phyloP scores from a whole-genome alignment of 257 asterid species.

The Nemophila menziesii region DNA sequence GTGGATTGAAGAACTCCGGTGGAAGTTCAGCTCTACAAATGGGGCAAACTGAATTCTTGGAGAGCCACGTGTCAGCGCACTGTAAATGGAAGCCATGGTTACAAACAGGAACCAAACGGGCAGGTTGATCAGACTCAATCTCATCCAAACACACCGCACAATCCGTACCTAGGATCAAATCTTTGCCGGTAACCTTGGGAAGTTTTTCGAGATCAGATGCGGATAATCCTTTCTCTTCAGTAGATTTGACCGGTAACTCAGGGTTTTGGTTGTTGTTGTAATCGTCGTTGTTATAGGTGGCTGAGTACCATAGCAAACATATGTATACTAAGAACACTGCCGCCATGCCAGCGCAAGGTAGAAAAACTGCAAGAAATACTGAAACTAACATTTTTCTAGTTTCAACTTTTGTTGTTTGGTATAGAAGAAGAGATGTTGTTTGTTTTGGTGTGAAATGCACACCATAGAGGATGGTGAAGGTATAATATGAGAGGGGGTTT shows the following conservation, averaged over 20 bases:
- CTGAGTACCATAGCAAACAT: slow-evolving; percentile 64
- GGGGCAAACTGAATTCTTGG: slow-evolving; percentile 54
- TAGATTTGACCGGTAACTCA: slow-evolving; percentile 23
- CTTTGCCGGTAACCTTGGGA: slow-evolving; percentile 51
- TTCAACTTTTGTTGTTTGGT: background rate
- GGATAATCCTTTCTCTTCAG: slow-evolving; percentile 36
- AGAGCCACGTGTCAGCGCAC: slow-evolving; percentile 80
- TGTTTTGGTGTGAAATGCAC: slow-evolving; percentile 10
- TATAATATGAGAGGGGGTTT: background rate
- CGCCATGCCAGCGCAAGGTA: slow-evolving; percentile 83
- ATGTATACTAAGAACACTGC: slow-evolving; percentile 64
- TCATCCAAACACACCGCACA: slow-evolving; percentile 83
- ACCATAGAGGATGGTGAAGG: slow-evolving; percentile 19
- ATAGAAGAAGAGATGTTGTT: background rate
- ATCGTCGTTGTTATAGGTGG: slow-evolving; percentile 4
- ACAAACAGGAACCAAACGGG: slow-evolving; percentile 69
- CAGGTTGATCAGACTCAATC: slow-evolving; percentile 47
- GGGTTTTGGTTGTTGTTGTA: slow-evolving; percentile 1
- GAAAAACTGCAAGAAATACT: slow-evolving; percentile 63
- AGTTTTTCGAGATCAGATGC: slow-evolving; percentile 60
- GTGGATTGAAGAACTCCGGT: slow-evolving; percentile 34
- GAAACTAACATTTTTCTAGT: slow-evolving; percentile 43
- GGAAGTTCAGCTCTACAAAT: slow-evolving; percentile 54
- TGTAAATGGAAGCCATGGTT: slow-evolving; percentile 75
- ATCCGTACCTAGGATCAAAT: slow-evolving; percentile 47